Base-by-base conservation (phyloP, 148 eudicot genomes). In the Chenopodium suecicum region DNA sequence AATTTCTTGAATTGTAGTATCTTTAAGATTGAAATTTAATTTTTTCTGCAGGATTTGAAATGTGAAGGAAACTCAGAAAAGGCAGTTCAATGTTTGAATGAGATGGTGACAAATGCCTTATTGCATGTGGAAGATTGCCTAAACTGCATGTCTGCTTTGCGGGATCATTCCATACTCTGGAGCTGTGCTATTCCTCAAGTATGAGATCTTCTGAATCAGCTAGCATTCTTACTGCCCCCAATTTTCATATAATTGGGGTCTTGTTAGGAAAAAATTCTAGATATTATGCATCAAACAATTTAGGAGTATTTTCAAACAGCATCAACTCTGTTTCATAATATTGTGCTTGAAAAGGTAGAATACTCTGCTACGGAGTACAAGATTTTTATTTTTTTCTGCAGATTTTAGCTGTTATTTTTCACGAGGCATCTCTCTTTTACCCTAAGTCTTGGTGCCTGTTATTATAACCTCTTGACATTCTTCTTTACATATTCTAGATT, bases 151-250 rank as follows among this genome's bases (percentile, higher is more conserved):
- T 86, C 92, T 19, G 89, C 81, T 80, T 87, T 95, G 89, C 83
- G 87, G 31, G 87, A 87, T 89, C 88, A 86, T 78, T 84, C 93
- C 54, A 89, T 86, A 78, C 92, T 93, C 80, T 88, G 93, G 66
- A 93, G 92, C 85, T 95, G 98, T 92, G 98, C 98, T 74, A 93
- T 95, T 81, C 98, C 98, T 48, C 98, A 93, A 88, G 98, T 93
- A 88, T 69, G 87, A 41, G 44, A 41, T 41, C 44, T 41, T 7
- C 44, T 41, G 44, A 41, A 41, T 41, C 44, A 41, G 44, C 44
- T 41, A 41, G 44, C 44, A 41, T 41, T 41, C 44, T 41, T 41
- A 27, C 58, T 19, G 29, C 70, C 70, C 2, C 44, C 7, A 6
- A 41, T 41, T 5, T 41, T 41, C 44, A 41, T 41, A 41, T 41